phyloP scores from a whole-genome alignment of 768 basidiomycete species.

The Crucibulum laeve region DNA sequence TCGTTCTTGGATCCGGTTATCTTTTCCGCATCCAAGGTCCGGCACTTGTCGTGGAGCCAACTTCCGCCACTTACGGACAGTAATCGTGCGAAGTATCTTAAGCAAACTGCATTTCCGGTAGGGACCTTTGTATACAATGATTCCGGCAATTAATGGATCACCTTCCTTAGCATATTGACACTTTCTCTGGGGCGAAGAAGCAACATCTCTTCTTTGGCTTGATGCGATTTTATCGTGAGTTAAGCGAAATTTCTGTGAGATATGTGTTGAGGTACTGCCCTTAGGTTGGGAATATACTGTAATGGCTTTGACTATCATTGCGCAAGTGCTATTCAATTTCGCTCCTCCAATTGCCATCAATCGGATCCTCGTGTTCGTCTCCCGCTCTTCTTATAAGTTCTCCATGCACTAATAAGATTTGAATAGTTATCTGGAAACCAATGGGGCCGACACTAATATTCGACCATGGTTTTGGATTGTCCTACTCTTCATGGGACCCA shows the following conservation, averaged over 20 bases:
- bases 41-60: constrained; percentile 43
- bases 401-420: neutral
- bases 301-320: constrained; percentile 20
- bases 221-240: constrained; percentile 29
- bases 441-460: constrained; percentile 39
- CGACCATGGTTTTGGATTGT: constrained; percentile 71
- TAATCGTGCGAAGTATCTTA: constrained; percentile 29
- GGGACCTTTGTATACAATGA: neutral
- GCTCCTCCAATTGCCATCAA: constrained; percentile 38
- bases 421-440: constrained; percentile 57
- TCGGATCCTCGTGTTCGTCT: constrained; percentile 28
- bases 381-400: neutral
- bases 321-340: constrained; percentile 21
- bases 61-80: constrained; percentile 62
- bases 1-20: constrained; percentile 53
- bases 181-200: constrained; percentile 30
- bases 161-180: constrained; percentile 29
- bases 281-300: constrained; percentile 21
- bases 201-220: constrained; percentile 45
- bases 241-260: neutral
- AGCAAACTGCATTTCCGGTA: constrained; percentile 21
- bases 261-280: neutral
- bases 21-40: constrained; percentile 32
- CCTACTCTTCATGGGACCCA: constrained; percentile 44
- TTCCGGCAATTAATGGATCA: neutral